Evolutionary conservation across 768 basidiomycete species (phyloP), one percentile per base, ranked within the genome.

Genomic region (Polyporus arcularius): DNA sequence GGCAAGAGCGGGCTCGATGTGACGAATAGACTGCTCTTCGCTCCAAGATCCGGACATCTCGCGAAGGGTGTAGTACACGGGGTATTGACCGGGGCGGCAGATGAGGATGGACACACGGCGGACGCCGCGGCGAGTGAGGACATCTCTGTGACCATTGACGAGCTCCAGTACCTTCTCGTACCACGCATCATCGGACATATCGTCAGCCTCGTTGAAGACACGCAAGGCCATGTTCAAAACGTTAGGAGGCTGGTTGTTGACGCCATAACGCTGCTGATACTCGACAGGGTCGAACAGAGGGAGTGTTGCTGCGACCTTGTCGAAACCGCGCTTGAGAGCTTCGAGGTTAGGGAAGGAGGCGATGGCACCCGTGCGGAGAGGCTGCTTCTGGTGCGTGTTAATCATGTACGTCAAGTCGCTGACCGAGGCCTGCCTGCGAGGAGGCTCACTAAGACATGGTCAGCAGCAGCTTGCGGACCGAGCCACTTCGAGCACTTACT

Each of bases 1-100:
- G 32, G 97, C 97, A 43, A 98, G 82, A 28, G 97, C 97, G 21
- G 97, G 97, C 73, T 99, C 97, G 61, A 97, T 95, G 78, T 98
- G 97, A 73, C 97, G 90, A 73, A 99, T 96, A 14, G 95, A 89
- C 72, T 94, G 86, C 73, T 98, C 94, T 81, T 99, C 97, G 51
- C 80, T 83, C 97, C 97, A 99, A 15, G 74, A 73, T 14, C 83
- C 86, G 43, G 85, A 82, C 61, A 80, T 77, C 53, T 88, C 85
- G 57, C 96, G 89, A 15, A 98, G 77, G 52, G 97, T 98, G 79
- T 87, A 94, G 82, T 96, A 98, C 69, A 90, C 85, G 6, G 97
- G 97, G 74, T 98, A 98, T 72, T 91, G 87, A 51, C 90, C 89
- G 58, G 84, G 87, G 52, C 93, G 89, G 78, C 97, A 98, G 63